Base-by-base conservation (phyloP, 495 filamentous ascomycete species). In the Tetracladium setigerum region DNA sequence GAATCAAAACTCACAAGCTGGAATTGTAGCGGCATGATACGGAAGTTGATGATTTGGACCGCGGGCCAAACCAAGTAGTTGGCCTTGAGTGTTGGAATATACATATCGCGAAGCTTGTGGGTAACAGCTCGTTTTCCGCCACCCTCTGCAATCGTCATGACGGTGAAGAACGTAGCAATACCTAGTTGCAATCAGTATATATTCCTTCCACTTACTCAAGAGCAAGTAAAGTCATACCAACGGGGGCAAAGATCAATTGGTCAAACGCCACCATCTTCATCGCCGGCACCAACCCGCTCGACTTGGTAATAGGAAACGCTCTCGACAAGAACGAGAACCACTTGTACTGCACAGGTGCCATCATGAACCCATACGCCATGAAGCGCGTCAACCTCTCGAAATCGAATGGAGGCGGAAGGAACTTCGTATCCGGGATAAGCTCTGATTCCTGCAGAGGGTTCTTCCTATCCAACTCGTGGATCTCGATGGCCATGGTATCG, bases 21-120 rank as follows among this genome's bases (percentile, higher is more conserved):
- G 62, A 95, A 95, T 62, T 95, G 91, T 40, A 97, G 79, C 3
- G 94, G 94, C 67, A 97, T 85, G 46, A 96, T 66, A 17, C 94
- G 76, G 69, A 99, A 99, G 69, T 99, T 99, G 60, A 99, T 71
- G 46, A 99, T 82, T 69, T 99, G 94, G 19, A 97, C 94, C 5
- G 83, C 79, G 15, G 94, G 94, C 94, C 94, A 99, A 8, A 99
- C 74, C 62, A 95, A 77, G 56, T 82, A 99, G 63, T 97, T 97
- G 40, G 94, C 94, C 71, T 96, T 95, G 50, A 98, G 70, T 13
- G 91, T 87, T 18, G 92, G 88, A 54, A 95, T 57, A 63, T 95
- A 99, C 55, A 95, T 90, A 58, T 95, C 87, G 56, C 84, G 78
- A 59, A 99, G 82, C 67, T 99, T 99, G 48, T 84, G 73, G 34